phyloP scores from a whole-genome alignment of 1,284 basidiomycete species.

The Microbotryum intermedium region DNA sequence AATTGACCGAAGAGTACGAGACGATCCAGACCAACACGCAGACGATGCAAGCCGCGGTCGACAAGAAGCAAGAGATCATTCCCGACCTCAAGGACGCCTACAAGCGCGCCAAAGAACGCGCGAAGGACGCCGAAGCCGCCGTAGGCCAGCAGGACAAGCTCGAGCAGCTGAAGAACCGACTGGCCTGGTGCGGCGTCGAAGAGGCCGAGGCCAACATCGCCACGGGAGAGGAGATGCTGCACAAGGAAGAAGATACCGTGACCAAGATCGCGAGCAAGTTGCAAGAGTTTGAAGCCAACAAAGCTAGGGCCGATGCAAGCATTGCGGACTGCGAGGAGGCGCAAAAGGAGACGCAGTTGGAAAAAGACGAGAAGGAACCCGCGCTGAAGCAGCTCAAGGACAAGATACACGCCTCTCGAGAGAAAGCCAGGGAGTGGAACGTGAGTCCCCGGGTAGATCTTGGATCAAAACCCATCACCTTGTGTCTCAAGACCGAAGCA shows the following conservation, averaged over 20 bases:
- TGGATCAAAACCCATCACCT: too few species aligned
- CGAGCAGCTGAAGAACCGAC: constrained; percentile 64
- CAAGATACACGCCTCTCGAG: not conserved
- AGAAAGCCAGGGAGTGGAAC: constrained; percentile 3
- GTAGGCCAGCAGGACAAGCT: constrained; percentile 59
- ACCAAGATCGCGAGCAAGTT: constrained; percentile 47
- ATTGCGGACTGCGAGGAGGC: constrained; percentile 10
- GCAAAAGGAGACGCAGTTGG: constrained; percentile 46
- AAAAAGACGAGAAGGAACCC: constrained; percentile 34
- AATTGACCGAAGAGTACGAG: constrained; percentile 79
- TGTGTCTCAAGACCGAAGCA: too few species aligned
- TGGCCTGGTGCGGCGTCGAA: constrained; percentile 82
- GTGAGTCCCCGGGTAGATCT: not conserved
- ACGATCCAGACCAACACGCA: constrained; percentile 60
- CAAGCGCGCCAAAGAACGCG: constrained; percentile 55
- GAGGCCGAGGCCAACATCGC: constrained; percentile 46
- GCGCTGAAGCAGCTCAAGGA: constrained; percentile 18
- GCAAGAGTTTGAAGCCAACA: constrained; percentile 2
- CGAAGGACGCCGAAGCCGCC: constrained; percentile 63
- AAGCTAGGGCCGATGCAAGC: not conserved
- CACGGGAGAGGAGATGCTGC: constrained; percentile 8
- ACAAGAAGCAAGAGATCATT: constrained; percentile 51
- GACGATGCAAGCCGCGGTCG: constrained; percentile 30
- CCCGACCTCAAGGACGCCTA: constrained; percentile 60
- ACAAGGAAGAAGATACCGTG: constrained; percentile 11